Conservation (phyloP, 345 rosid genomes). For the Geranium rotundifolium region DNA sequence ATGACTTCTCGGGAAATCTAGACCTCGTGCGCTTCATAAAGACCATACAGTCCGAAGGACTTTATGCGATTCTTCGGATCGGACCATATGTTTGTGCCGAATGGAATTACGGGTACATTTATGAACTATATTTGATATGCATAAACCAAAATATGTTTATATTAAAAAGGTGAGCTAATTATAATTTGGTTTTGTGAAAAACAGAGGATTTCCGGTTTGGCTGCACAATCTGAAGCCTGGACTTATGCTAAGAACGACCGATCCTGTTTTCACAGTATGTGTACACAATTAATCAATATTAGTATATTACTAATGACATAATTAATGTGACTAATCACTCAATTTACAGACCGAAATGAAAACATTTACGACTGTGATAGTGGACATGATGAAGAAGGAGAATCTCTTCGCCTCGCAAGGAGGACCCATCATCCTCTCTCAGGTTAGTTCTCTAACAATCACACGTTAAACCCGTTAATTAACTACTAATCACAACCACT, state of each 20-base stretch:
- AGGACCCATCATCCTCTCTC: background rate
- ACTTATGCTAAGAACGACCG: background rate
- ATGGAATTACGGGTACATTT: constrained; percentile 58
- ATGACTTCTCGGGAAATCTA: constrained; percentile 34
- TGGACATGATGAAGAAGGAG: background rate
- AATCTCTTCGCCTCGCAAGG: background rate
- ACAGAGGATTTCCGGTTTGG: background rate
- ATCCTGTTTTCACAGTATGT: background rate
- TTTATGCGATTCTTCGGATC: constrained; percentile 44
- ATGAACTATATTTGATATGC: background rate
- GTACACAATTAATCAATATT: no score
- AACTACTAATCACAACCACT: no score
- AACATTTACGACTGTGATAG: background rate
- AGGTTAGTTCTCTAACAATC: no score
- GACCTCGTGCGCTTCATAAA: constrained; percentile 44
- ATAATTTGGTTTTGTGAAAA: background rate
- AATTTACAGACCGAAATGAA: background rate
- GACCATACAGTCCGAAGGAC: constrained; percentile 24
- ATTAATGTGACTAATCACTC: no score
- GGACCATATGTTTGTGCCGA: constrained; percentile 57
- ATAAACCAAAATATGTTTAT: no score
- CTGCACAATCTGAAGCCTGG: background rate
- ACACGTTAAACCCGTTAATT: no score
- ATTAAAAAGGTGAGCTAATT: background rate
- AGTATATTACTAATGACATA: no score